Percentiles rank a stretch among this genome's conserved stretches.
These are phyloP conservation scores for Phaeoacremonium minimum DNA, from an alignment of 2,329 filamentous ascomycete species.

Conservation along the genomic window DNA sequence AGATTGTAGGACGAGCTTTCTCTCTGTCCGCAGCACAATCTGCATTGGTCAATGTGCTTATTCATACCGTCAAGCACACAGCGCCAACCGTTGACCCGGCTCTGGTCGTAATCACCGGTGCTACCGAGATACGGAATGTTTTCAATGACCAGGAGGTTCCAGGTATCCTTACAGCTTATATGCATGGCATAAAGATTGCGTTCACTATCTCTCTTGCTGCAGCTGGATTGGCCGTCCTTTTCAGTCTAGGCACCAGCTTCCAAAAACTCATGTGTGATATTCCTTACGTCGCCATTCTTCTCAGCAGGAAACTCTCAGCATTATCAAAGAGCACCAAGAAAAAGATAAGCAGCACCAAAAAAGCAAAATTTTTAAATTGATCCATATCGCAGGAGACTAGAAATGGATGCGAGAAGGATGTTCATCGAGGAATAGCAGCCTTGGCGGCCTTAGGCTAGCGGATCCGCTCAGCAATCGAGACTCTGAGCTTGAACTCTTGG, in stretches of 20 bases:
- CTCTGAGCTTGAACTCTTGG: too few relatives aligned
- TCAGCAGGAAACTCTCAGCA: too few relatives aligned
- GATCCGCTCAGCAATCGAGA: too few relatives aligned
- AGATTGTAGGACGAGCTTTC: conserved; percentile 42
- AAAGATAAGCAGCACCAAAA: too few relatives aligned
- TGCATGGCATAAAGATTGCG: conserved; percentile 14
- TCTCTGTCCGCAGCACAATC: conserved; percentile 38
- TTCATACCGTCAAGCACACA: conserved; percentile 16
- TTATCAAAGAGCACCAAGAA: too few relatives aligned
- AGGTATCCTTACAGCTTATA: conserved; percentile 53
- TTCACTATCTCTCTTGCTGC: conserved; percentile 5
- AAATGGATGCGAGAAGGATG: too few relatives aligned
- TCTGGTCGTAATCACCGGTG: conserved; percentile 27
- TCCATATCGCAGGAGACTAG: too few relatives aligned
- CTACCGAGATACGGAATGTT: conserved; percentile 44
- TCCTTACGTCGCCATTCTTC: too few relatives aligned
- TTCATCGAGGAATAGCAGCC: too few relatives aligned
- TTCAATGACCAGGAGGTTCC: conserved; percentile 39
- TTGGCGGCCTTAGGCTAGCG: too few relatives aligned
- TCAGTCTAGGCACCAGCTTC: conserved; percentile 5
- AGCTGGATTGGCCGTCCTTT: conserved; percentile 2
- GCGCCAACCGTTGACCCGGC: conserved; percentile 22
- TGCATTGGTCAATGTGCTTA: conserved; percentile 30
- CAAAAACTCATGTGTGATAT: conserved; percentile 6
- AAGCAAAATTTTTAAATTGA: too few relatives aligned